Evolutionary conservation across 2,329 filamentous ascomycete genomes (phyloP).

Genomic region (Aspergillus chevalieri): DNA sequence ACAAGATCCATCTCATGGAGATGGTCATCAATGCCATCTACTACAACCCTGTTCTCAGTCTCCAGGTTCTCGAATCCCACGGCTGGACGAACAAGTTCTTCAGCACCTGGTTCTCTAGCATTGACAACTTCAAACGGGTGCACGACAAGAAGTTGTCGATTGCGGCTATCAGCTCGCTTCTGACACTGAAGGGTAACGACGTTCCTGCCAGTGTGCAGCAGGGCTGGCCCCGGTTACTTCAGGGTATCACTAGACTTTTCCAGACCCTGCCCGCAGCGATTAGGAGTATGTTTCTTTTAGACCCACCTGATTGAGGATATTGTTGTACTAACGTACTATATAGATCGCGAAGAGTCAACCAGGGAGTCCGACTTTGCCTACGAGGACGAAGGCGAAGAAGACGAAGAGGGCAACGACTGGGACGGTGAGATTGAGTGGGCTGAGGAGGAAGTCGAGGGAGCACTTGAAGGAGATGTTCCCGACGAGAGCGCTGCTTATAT

Average conservation of each 20-base stretch:
- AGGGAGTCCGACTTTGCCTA: conserved; percentile 77
- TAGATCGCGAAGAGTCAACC: conserved; percentile 83
- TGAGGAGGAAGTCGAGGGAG: conserved; percentile 57
- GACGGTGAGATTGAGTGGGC: conserved; percentile 66
- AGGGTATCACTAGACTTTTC: conserved; percentile 85
- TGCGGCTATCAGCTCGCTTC: conserved; percentile 79
- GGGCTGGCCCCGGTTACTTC: conserved; percentile 87
- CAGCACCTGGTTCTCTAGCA: conserved; percentile 94
- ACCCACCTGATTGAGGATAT: not conserved
- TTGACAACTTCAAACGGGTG: conserved; percentile 85
- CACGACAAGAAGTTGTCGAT: conserved; percentile 99
- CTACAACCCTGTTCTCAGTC: conserved; percentile 82
- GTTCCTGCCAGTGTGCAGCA: conserved; percentile 89
- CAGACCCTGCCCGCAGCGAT: conserved; percentile 80
- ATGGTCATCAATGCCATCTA: conserved; percentile 98
- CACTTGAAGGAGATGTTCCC: conserved; percentile 60
- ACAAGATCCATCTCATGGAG: conserved; percentile 95
- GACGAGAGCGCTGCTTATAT: conserved; percentile 93
- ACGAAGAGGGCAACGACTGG: conserved; percentile 81
- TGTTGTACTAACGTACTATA: conserved; percentile 18
- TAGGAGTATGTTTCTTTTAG: conserved; percentile 57
- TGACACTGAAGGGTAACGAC: conserved; percentile 71
- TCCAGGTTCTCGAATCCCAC: conserved; percentile 83
- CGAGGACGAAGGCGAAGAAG: conserved; percentile 67
- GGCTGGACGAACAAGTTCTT: conserved; percentile 99